Evolutionary conservation across 2,329 filamentous ascomycete genomes (phyloP).

Genomic region (Triangularia verruculosa): DNA sequence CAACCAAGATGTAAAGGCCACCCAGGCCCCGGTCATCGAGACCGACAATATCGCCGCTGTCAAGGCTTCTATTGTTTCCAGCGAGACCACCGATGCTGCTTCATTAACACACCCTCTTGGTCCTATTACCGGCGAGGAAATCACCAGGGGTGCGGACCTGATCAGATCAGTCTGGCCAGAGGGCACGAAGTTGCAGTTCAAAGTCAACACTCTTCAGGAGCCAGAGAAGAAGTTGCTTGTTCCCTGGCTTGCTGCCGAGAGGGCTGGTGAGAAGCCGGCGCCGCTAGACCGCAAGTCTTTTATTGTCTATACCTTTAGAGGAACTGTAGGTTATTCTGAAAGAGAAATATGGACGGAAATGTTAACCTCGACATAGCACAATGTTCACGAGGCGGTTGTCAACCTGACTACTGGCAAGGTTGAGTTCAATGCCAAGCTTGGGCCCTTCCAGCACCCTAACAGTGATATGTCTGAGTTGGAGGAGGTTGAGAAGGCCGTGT

Average conservation of each 20-base stretch:
- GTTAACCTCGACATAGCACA: constrained; percentile 42
- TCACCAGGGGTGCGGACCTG: constrained; percentile 47
- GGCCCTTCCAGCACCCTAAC: constrained; percentile 56
- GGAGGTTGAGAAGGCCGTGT: constrained; percentile 52
- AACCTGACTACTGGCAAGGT: constrained; percentile 50
- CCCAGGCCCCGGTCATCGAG: not conserved
- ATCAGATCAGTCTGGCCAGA: constrained; percentile 54
- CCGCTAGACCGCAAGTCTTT: constrained; percentile 50
- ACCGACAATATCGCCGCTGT: not conserved
- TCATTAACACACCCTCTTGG: constrained; percentile 52
- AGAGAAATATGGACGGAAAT: not conserved
- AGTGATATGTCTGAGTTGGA: constrained; percentile 60
- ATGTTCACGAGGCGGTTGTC: constrained; percentile 58
- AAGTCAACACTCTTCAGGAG: constrained; percentile 58
- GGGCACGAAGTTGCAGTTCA: constrained; percentile 58
- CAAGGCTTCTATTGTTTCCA: not conserved
- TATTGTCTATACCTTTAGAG: constrained; percentile 56
- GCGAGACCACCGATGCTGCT: not conserved
- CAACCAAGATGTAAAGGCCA: constrained; percentile 3
- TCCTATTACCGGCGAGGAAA: constrained; percentile 56
- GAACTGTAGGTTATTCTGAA: constrained; percentile 48
- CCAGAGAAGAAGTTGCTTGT: constrained; percentile 52
- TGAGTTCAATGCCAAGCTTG: constrained; percentile 57
- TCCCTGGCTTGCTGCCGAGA: constrained; percentile 49
- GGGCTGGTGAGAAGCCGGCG: constrained; percentile 38